These are phyloP conservation scores for Pythium scleroteichum DNA, from an alignment of 352 stramenopile species.

Conservation along the genomic window DNA sequence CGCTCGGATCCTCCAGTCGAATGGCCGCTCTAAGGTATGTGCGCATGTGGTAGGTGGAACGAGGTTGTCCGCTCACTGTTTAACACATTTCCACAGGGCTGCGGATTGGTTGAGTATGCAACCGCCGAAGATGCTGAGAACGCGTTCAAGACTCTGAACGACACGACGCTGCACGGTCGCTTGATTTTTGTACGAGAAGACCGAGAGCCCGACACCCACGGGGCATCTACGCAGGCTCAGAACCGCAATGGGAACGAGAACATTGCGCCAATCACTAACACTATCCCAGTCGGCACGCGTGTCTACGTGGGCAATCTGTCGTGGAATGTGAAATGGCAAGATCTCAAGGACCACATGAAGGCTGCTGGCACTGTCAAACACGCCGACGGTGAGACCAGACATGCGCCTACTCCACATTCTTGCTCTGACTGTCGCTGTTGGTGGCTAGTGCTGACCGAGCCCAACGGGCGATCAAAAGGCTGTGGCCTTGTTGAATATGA, in stretches of 20 bases:
- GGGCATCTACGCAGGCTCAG: background rate
- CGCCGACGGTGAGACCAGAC: slow-evolving; percentile 71
- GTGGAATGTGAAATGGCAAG: slow-evolving; percentile 93
- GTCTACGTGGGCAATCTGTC: slow-evolving; percentile 92
- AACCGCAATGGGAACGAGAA: background rate
- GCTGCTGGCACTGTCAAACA: slow-evolving; percentile 79
- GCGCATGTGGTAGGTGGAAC: slow-evolving; percentile 5
- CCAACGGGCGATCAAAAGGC: slow-evolving; percentile 90
- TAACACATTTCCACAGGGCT: slow-evolving; percentile 78
- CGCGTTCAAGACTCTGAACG: slow-evolving; percentile 87
- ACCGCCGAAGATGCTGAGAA: slow-evolving; percentile 76
- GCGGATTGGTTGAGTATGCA: slow-evolving; percentile 93
- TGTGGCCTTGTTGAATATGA: slow-evolving; percentile 79
- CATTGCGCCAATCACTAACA: background rate
- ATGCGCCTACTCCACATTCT: too few relatives aligned
- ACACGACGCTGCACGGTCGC: slow-evolving; percentile 90
- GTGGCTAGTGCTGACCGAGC: slow-evolving; percentile 65
- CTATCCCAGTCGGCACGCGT: slow-evolving; percentile 34
- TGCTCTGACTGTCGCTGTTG: too few relatives aligned
- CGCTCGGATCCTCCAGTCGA: slow-evolving; percentile 60
- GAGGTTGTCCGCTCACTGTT: too few relatives aligned
- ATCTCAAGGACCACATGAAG: slow-evolving; percentile 97
- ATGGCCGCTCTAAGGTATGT: slow-evolving; percentile 76
- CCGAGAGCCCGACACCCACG: slow-evolving; percentile 14
- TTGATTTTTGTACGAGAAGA: slow-evolving; percentile 96